These are phyloP conservation scores for Sherardia arvensis DNA, from an alignment of 257 asterid genomes.

Conservation along the genomic window DNA sequence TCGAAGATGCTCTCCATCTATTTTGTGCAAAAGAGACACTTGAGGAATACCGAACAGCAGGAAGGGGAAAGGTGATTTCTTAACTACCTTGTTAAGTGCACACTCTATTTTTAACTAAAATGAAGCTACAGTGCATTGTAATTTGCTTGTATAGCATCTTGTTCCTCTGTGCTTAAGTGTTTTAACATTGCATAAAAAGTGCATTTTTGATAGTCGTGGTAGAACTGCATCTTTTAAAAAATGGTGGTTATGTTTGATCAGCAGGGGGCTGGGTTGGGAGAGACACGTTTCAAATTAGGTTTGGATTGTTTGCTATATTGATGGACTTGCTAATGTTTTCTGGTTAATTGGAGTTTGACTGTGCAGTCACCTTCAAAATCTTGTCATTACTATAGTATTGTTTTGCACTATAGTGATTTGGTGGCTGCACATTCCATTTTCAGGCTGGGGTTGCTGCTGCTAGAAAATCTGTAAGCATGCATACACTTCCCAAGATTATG, in stretches of 20 bases:
- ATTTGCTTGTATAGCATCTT: not conserved
- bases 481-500: constrained; percentile 75
- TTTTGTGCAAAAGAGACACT: constrained; percentile 79
- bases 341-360: not conserved
- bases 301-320: not conserved
- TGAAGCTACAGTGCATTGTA: not conserved
- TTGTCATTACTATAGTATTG: not conserved
- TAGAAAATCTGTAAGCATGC: constrained; percentile 58
- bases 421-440: not conserved
- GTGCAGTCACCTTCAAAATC: not conserved
- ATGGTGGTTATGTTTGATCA: not conserved
- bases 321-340: not conserved
- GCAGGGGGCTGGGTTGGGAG: not conserved
- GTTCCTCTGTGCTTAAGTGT: not conserved
- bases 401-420: not conserved
- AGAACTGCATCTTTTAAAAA: too few species aligned
- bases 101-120: not conserved
- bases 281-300: not conserved
- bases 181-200: not conserved
- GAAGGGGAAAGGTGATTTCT: constrained; percentile 43
- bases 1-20: constrained; percentile 71
- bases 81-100: not conserved
- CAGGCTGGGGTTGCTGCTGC: constrained; percentile 76
- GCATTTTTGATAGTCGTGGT: too few species aligned
- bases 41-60: constrained; percentile 65